Evolutionary conservation across 345 rosid species (phyloP).

Genomic region (Lepidium didymum): DNA sequence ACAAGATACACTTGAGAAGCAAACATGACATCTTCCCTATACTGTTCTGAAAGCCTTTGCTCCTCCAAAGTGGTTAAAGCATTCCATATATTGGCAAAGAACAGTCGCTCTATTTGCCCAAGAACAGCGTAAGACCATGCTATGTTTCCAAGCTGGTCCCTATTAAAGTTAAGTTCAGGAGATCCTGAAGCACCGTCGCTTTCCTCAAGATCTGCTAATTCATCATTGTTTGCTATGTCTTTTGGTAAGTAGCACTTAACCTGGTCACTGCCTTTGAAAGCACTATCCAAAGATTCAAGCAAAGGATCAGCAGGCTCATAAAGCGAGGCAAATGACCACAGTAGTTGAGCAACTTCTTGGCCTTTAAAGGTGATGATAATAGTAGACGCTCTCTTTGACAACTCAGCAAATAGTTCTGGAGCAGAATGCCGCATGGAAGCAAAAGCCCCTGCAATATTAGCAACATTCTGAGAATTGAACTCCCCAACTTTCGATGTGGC

Average conservation of each 20-base stretch:
- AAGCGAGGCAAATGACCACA: constrained; percentile 93
- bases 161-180: constrained; percentile 51
- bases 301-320: constrained; percentile 61
- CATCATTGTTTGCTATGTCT: constrained; percentile 14
- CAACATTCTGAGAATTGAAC: constrained; percentile 87
- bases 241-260: constrained; percentile 38
- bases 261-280: constrained; percentile 43
- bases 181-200: constrained; percentile 24
- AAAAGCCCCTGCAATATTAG: constrained; percentile 87
- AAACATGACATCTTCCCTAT: constrained; percentile 79
- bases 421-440: constrained; percentile 89
- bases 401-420: constrained; percentile 52
- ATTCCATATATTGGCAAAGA: constrained; percentile 69
- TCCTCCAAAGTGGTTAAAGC: constrained; percentile 50
- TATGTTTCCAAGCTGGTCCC: constrained; percentile 84
- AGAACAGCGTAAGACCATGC: constrained; percentile 98
- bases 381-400: constrained; percentile 58
- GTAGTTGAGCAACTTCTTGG: constrained; percentile 81
- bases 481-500: constrained; percentile 57
- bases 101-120: constrained; percentile 53
- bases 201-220: constrained; percentile 21
- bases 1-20: constrained; percentile 85
- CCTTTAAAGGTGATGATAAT: constrained; percentile 48
- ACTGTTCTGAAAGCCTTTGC: constrained; percentile 82
- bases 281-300: constrained; percentile 59